Evolutionary conservation across 2,329 filamentous ascomycete genomes (phyloP).

Genomic region (Fonsecaea pedrosoi): DNA sequence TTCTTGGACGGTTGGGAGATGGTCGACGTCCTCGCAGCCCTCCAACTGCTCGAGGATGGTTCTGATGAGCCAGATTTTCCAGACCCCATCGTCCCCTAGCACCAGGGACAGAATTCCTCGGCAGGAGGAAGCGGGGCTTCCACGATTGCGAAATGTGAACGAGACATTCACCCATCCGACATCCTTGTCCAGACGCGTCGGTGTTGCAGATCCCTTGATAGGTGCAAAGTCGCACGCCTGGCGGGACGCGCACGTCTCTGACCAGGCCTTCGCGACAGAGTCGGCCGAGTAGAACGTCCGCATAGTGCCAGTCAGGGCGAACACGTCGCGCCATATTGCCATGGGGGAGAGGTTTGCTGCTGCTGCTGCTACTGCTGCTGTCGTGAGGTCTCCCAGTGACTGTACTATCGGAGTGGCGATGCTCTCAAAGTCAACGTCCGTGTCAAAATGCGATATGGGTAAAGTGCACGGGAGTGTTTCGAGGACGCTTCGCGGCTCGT

Average conservation of each 20-base stretch:
- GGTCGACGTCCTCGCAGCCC: slow-evolving; percentile 38
- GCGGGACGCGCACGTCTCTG: slow-evolving; percentile 16
- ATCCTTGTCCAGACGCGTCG: slow-evolving; percentile 20
- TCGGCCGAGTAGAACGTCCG: slow-evolving; percentile 39
- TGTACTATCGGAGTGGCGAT: slow-evolving; percentile 17
- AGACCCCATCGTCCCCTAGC: slow-evolving; percentile 29
- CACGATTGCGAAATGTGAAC: slow-evolving; percentile 24
- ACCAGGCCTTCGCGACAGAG: slow-evolving; percentile 38
- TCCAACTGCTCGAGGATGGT: slow-evolving; percentile 38
- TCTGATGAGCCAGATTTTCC: slow-evolving; percentile 42
- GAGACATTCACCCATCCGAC: slow-evolving; percentile 29
- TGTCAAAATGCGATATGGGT: slow-evolving; percentile 20
- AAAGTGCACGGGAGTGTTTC: slow-evolving; percentile 26
- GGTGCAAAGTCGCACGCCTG: slow-evolving; percentile 16
- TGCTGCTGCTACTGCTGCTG: neutral
- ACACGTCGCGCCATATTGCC: slow-evolving; percentile 42
- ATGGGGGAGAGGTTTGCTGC: slow-evolving; percentile 1
- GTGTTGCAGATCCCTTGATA: slow-evolving; percentile 13
- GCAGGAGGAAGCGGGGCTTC: slow-evolving; percentile 21
- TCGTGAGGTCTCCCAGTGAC: slow-evolving; percentile 9
- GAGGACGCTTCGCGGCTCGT: slow-evolving; percentile 20
- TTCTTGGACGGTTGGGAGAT: slow-evolving; percentile 21
- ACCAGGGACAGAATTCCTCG: slow-evolving; percentile 25
- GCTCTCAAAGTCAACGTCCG: slow-evolving; percentile 17
- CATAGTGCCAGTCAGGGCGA: slow-evolving; percentile 40